Base-by-base conservation (phyloP, 305 asterid genomes). In the Rubia tinctorum region DNA sequence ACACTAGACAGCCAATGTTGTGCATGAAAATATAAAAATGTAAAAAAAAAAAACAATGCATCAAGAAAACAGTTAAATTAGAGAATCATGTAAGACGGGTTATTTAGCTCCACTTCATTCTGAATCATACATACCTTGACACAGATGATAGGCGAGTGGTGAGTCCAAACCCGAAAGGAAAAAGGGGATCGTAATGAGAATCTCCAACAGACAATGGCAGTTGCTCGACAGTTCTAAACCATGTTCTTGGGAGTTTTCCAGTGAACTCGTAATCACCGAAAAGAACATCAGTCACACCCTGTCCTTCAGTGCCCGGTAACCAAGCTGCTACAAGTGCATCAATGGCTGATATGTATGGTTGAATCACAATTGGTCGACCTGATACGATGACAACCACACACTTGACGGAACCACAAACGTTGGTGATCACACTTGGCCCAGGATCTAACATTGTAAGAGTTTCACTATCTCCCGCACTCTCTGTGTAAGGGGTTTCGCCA, bases 291-390 rank as follows among this genome's bases (percentile, higher is more conserved):
- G 88, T 79, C 86, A 93, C 91, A 2, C 98, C 97, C 81, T 79
- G 91, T 25, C 97, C 98, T 89, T 93, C 98, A 74, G 83, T 84
- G 64, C 98, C 98, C 0, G 98, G 98, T 67, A 93, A 68, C 98
- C 98, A 93, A 42, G 98, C 98, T 55, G 98, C 97, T 69, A 93
- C 91, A n/a, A 91, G 88, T 72, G 96, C 97, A 75, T 91, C 92
- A 2, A 93, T 86, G 42, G 72, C 60, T 20, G 89, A 76, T 44
- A 93, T 71, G 78, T 87, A 88, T 13, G 95, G 93, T 71, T 89
- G 90, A 8, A 93, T 83, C 71, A 87, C 89, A 44, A 93, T 63
- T 20, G 98, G 98, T 59, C 97, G 84, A 20, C 97, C 97, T 34
- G 97, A 91, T 67, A 93, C 59, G 70, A 87, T 9, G 78, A 93